Evolutionary conservation across 768 basidiomycete genomes (phyloP), one percentile per base, ranked within the genome.

Genomic region (Russula sp.): DNA sequence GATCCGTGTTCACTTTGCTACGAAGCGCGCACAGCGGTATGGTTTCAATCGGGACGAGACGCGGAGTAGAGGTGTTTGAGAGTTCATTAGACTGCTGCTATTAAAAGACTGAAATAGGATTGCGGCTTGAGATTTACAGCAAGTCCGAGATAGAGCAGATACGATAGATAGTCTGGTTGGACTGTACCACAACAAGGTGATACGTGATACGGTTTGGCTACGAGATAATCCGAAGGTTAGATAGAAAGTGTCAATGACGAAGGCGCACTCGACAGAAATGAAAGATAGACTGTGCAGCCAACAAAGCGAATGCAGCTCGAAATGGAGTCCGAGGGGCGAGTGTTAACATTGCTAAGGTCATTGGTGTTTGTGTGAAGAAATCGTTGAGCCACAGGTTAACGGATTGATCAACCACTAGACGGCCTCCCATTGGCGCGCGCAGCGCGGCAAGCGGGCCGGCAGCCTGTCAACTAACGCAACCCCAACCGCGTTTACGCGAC

Each of bases 401-500:
- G 27, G 27, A 27, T 27, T n/a, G n/a, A n/a, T n/a, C n/a, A n/a
- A n/a, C n/a, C n/a, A n/a, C n/a, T n/a, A n/a, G n/a, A n/a, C n/a
- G n/a, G n/a, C n/a, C n/a, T n/a, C 27, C 27, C 27, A 27, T 27
- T 27, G 2, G 27, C 27, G 27, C 18, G 42, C 16, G 18, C 5
- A 6, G 2, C 42, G 0, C 9, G 47, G 11, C 22, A 48, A 48
- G 20, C 47, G 52, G 59, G 34, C 52, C 59, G 52, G 59, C 13
- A 13, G 13, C 1, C 22, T 22, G 22, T 45, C 6, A 48, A 44
- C 27, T 9, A 40, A 14, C 1, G 2, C 4, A n/a, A 40, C 63
- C 63, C 63, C 63, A 64, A 64, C 57, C 40, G 13, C 31, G 2
- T 3, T 8, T n/a, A 54, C 44, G 59, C 59, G 51, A 55, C 59